Evolutionary conservation across 495 filamentous ascomycete species (phyloP).

Genomic region (Zalerion maritima): DNA sequence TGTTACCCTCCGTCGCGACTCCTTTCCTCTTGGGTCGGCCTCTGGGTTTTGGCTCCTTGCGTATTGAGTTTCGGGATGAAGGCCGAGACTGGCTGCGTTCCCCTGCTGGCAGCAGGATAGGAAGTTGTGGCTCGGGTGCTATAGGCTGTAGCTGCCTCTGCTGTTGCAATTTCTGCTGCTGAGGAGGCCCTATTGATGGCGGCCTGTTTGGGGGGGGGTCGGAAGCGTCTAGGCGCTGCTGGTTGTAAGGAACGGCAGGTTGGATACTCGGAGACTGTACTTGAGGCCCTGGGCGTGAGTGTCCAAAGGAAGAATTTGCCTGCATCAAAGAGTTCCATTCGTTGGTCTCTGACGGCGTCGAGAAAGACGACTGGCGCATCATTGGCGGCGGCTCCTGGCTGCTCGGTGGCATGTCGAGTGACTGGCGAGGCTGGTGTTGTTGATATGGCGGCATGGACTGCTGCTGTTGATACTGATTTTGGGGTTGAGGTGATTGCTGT

Average conservation of each 20-base stretch:
- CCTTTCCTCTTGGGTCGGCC: conserved; percentile 33
- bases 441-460: conserved; percentile 37
- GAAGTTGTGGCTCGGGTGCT: conserved; percentile 7
- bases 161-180: conserved; percentile 1
- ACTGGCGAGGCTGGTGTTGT: conserved; percentile 16
- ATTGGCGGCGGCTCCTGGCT: conserved; percentile 12
- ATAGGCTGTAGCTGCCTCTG: conserved; percentile 4
- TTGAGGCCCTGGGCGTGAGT: conserved; percentile 7
- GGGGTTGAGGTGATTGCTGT: conserved; percentile 44
- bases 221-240: conserved; percentile 8
- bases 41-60: conserved; percentile 24
- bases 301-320: conserved; percentile 23
- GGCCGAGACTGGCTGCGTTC: conserved; percentile 15
- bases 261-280: conserved; percentile 5
- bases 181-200: conserved; percentile 3
- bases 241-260: conserved; percentile 12
- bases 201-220: conserved; percentile 5
- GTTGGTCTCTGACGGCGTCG: conserved; percentile 24
- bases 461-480: too few relatives aligned
- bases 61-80: conserved; percentile 28
- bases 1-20: conserved; percentile 30
- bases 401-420: conserved; percentile 7
- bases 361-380: conserved; percentile 10
- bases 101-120: too few relatives aligned
- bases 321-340: conserved; percentile 38